Evolutionary conservation across 495 filamentous ascomycete species (phyloP), one percentile per base, ranked within the genome.

Genomic region (Sabuloglossum arenarium): DNA sequence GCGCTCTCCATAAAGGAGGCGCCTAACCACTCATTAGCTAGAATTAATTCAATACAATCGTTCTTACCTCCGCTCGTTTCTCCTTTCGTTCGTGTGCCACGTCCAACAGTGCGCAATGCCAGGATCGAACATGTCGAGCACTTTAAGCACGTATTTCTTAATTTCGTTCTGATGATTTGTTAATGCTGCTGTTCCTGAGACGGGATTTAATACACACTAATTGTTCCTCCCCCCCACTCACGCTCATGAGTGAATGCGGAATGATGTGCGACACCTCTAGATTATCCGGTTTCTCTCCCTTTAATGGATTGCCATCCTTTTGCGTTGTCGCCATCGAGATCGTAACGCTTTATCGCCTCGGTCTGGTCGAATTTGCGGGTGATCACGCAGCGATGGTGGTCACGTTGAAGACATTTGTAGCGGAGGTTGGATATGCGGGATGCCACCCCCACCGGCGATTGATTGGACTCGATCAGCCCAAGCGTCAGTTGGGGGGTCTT

Each of bases 301-400:
- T 28, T 31, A 54, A 31, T 6, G 11, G 21, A 21, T 28, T 28
- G 16, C 30, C 52, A 37, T 37, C 52, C 52, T n/a, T 54, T 29
- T 31, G 24, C 24, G 43, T 9, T 14, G 9, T 34, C 52, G 23
- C 24, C 24, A 32, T 54, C 23, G 11, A 8, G 23, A 11, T 30
- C 29, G 31, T 19, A 30, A 37, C 52, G 52, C 10, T 12, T 6
- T 6, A 11, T 53, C 21, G 62, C 62, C 57, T 59, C 62, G 28
- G 30, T 11, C 30, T 57, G 39, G 58, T 64, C 62, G 47, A 61
- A 64, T 61, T 59, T 61, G 46, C 61, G 61, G 37, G 59, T 61
- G 29, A 62, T 57, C 34, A 63, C 59, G 58, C 59, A 64, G 30
- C 59, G 61, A 57, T 62, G 56, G 57, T 56, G 59, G 54, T 64